These are phyloP conservation scores for Phaeosphaeriaceae sp. DNA, from an alignment of 2,329 filamentous ascomycete genomes.

Conservation along the genomic window DNA sequence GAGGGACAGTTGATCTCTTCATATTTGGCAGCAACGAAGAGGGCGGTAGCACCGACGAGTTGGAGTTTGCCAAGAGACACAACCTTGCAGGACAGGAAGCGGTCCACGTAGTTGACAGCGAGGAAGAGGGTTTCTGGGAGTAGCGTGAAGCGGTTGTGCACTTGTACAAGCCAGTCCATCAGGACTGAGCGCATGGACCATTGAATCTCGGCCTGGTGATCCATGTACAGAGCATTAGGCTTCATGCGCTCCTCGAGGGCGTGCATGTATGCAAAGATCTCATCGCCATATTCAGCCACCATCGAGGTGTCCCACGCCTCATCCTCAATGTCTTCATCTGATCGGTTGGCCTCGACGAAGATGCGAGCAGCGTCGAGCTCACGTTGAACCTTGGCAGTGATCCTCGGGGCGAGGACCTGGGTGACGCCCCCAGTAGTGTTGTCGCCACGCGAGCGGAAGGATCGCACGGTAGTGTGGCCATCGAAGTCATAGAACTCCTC, in stretches of 20 bases:
- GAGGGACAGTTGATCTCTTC: slow-evolving; percentile 99
- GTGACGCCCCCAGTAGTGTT: slow-evolving; percentile 73
- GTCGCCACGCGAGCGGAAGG: slow-evolving; percentile 77
- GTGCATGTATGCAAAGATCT: slow-evolving; percentile 93
- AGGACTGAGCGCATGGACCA: slow-evolving; percentile 98
- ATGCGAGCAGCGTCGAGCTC: slow-evolving; percentile 75
- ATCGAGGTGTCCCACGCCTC: slow-evolving; percentile 94
- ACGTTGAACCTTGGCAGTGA: slow-evolving; percentile 72
- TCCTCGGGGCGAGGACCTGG: slow-evolving; percentile 74
- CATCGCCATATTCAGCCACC: slow-evolving; percentile 95
- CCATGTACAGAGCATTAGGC: slow-evolving; percentile 95
- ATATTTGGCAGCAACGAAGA: slow-evolving; percentile 96
- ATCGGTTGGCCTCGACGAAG: slow-evolving; percentile 72
- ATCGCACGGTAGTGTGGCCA: slow-evolving; percentile 77
- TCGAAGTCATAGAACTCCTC: slow-evolving; percentile 78
- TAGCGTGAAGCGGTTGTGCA: slow-evolving; percentile 88
- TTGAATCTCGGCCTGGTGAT: slow-evolving; percentile 93
- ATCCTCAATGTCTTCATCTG: slow-evolving; percentile 81
- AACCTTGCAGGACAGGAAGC: slow-evolving; percentile 92
- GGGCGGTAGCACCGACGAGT: slow-evolving; percentile 92
- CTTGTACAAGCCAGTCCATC: slow-evolving; percentile 98
- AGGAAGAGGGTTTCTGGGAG: slow-evolving; percentile 95
- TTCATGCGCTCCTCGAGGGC: slow-evolving; percentile 87
- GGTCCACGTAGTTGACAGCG: slow-evolving; percentile 95
- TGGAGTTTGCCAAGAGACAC: slow-evolving; percentile 95